Base-by-base conservation (phyloP, 2,329 filamentous ascomycete species). In the Cladosporium cucumerinum region DNA sequence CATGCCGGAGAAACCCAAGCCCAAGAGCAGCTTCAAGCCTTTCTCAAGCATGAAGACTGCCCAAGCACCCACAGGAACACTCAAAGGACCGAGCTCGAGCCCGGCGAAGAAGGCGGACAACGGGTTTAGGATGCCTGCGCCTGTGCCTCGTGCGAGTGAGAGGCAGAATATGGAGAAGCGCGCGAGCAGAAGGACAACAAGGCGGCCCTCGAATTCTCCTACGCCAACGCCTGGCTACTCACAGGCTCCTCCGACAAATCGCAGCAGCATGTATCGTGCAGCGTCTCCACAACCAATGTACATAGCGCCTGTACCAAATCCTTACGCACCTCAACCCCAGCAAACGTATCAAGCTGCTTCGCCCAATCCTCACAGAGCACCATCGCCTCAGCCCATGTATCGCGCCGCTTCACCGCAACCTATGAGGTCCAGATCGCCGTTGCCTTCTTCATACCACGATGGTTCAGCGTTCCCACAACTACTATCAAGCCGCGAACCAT, bases 1-100 rank as follows among this genome's bases (percentile, higher is more conserved):
- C 71, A 71, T 64, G 75, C 74, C 48, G 77, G 75, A 51, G 69
- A 74, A 62, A 66, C 55, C 62, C 14, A 72, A 70, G 65, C 67
- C 71, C 52, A 77, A 77, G 70, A 76, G 73, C 70, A 78, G 76
- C 66, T 81, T 80, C 68, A 76, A 77, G 65, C 81, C 81, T 21
- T 83, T 80, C 66, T 81, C 81, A 57, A 82, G 81, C 55, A 84
- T 84, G 82, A 83, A 82, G 76, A 75, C 79, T 54, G 77, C 79
- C 25, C 74, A 76, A 66, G 72, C 76, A 12, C 76, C 76, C 10
- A 73, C 68, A 8, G 69, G 72, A 18, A 73, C 73, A 8, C 61
- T 75, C 30, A 71, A 71, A 65, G 71, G 71, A 36, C 54, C 32
- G 51, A 68, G 51, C 30, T 61, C 49, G 49, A 61, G 32, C 18